These are phyloP conservation scores for Torrubiellomyces zombiae DNA, from an alignment of 2,329 filamentous ascomycete genomes.

Conservation along the genomic window DNA sequence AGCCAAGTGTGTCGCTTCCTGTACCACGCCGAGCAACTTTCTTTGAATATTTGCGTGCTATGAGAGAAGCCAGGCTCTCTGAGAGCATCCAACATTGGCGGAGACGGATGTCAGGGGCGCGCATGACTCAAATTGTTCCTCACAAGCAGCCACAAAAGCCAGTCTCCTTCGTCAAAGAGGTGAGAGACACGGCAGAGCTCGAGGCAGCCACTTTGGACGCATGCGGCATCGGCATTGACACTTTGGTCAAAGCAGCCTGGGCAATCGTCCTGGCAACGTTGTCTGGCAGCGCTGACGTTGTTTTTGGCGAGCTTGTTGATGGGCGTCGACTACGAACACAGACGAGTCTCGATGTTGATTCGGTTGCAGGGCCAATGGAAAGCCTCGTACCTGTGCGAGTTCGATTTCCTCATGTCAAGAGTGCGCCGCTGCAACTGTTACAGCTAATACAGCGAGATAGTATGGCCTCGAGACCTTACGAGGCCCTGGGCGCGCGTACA, in stretches of 20 bases:
- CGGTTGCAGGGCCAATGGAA: conserved; percentile 28
- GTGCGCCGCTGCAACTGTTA: conserved; percentile 32
- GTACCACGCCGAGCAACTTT: conserved; percentile 26
- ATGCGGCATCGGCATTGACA: conserved; percentile 30
- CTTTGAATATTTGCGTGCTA: conserved; percentile 28
- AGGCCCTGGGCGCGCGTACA: conserved; percentile 33
- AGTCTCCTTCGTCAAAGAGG: conserved; percentile 20
- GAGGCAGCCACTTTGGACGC: conserved; percentile 23
- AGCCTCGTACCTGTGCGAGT: conserved; percentile 33
- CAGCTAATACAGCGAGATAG: conserved; percentile 31
- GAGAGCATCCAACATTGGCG: conserved; percentile 29
- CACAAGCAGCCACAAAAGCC: conserved; percentile 23
- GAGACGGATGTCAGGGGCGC: conserved; percentile 24
- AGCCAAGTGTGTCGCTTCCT: conserved; percentile 15
- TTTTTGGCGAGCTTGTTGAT: conserved; percentile 38
- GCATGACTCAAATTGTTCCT: conserved; percentile 28
- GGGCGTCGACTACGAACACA: conserved; percentile 26
- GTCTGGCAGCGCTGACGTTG: conserved; percentile 30
- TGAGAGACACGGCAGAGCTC: conserved; percentile 23
- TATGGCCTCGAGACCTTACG: conserved; percentile 27
- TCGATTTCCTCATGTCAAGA: conserved; percentile 23
- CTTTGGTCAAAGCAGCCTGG: conserved; percentile 41
- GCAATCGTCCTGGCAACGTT: conserved; percentile 35
- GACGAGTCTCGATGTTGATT: conserved; percentile 36
- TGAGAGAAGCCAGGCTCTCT: conserved; percentile 17